Evolutionary conservation across 1,284 basidiomycete genomes (phyloP).

Genomic region (Uromyces viciae-fabae): DNA sequence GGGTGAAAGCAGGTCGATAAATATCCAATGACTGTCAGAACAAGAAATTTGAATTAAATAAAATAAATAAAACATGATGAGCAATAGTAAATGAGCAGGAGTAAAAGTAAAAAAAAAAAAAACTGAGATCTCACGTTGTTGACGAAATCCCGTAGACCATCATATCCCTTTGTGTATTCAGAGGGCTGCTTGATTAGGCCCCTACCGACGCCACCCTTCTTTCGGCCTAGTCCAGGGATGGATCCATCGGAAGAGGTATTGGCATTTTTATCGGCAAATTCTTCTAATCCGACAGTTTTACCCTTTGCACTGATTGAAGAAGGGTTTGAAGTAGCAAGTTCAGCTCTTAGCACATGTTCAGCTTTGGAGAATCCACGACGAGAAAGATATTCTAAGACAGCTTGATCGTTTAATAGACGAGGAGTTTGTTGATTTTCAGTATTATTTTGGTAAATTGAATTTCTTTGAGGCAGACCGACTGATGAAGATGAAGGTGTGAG

Average conservation of each 20-base stretch:
- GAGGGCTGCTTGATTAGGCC: slow-evolving; percentile 41
- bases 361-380: slow-evolving; percentile 73
- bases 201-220: slow-evolving; percentile 40
- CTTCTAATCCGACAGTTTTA: slow-evolving; percentile 54
- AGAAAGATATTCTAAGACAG: slow-evolving; percentile 78
- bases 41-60: neutral
- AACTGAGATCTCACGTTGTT: slow-evolving; percentile 63
- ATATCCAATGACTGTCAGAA: slow-evolving; percentile 52
- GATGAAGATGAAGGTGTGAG: slow-evolving; percentile 4
- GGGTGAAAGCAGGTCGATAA: slow-evolving; percentile 73
- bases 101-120: slow-evolving; percentile 57
- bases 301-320: slow-evolving; percentile 48
- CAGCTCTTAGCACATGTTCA: slow-evolving; percentile 69
- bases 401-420: slow-evolving; percentile 53
- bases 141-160: slow-evolving; percentile 47
- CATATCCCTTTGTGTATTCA: slow-evolving; percentile 47
- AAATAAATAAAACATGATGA: slow-evolving; percentile 50
- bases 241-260: slow-evolving; percentile 1
- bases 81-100: neutral
- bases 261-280: slow-evolving; percentile 51
- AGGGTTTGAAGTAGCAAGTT: slow-evolving; percentile 59
- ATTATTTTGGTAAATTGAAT: neutral
- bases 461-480: slow-evolving; percentile 1
- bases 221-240: slow-evolving; percentile 17
- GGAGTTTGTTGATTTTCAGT: neutral